Base-by-base conservation (phyloP, 2,329 filamentous ascomycete genomes). In the Berkeleyomyces basicola region DNA sequence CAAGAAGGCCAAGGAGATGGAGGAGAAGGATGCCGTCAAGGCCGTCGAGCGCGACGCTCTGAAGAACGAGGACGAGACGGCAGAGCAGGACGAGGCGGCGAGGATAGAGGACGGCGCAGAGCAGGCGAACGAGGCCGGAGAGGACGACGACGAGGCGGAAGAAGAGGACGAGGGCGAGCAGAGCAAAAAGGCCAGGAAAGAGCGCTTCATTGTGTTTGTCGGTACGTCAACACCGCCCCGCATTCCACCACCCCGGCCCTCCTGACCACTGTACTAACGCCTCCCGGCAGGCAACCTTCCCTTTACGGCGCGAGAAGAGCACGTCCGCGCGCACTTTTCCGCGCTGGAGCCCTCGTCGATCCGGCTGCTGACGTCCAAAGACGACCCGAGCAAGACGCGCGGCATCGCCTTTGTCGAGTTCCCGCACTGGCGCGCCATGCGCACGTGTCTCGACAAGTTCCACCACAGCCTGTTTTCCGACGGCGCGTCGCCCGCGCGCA, bases 361-460 rank as follows among this genome's bases (percentile, higher is more conserved):
- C 59, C 88, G 92, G 31, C 84, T 89, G 65, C 82, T 88, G 58
- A 88, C 84, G 61, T 81, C 87, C 69, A 83, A 83, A 67, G 76
- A 77, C 61, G 77, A 83, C 66, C 78, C 81, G 10, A 78, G 77
- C 62, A 82, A 84, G 67, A 86, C 82, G 70, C 86, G 86, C 67
- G 88, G 90, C 43, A 86, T 87, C 69, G 90, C 88, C 4, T 95
- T 96, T 73, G 78, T 97, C 68, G 92, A 97, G 73, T 97, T 96
- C 71, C 84, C 84, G 67, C 81, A 84, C 67, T 95, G 85, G 74
- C 87, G 91, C 74, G 83, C 87, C 71, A 95, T 96, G 90, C 88
- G 95, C 78, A 93, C 89, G 40, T 95, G 90, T 70, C 79, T 97
- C 65, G 88, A 91, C 73, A 83, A 90, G 67, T 92, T 92, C 75